Base-by-base conservation (phyloP, 345 rosid genomes). In the Streptanthus diversifolius region DNA sequence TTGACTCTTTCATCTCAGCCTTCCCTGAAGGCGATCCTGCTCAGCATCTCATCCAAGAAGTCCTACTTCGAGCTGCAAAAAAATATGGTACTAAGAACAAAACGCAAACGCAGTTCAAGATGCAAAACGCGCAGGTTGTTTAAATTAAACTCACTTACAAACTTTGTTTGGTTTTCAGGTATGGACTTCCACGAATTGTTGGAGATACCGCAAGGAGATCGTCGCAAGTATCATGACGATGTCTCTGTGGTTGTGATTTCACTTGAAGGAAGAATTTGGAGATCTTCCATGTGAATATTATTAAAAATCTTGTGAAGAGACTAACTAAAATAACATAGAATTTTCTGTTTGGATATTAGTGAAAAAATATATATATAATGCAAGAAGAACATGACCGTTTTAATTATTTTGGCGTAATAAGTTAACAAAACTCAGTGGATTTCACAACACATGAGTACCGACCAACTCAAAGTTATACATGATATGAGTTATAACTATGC, bases 21-120 rank as follows among this genome's bases (percentile, higher is more conserved):
- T 87, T 85, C 59, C 98, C 99, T 0, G 96, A 90, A 73, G 96
- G 96, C 8, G 99, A 95, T 80, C 99, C 99, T 3, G 98, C 99
- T 1, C 95, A 91, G 62, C 96, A 95, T 80, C 91, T 95, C 4
- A 79, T 95, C 1, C 92, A 91, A 82, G 83, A 87, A 79, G 86
- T 90, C 6, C 84, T 95, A 30, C 86, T 86, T 63, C 88, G 96
- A 7, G 99, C 99, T 13, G 99, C 99, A 1, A 90, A 82, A 72
- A 90, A 90, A 87, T 90, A 90, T 5, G 96, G 97, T 92, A 75
- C 54, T 29, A 52, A 37, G 12, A 52, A 30, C 45, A 13, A 39
- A 39, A 18, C 29, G 2, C 32, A 51, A 72, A 63, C 7, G 44
- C 18, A 5, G 6, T 8, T 18, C 5, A 53, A 18, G 35, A 73